Percentiles rank a stretch among this genome's conserved stretches.
These are phyloP conservation scores for Moniliophthora roreri DNA, from an alignment of 1,284 basidiomycete genomes.

Conservation along the genomic window DNA sequence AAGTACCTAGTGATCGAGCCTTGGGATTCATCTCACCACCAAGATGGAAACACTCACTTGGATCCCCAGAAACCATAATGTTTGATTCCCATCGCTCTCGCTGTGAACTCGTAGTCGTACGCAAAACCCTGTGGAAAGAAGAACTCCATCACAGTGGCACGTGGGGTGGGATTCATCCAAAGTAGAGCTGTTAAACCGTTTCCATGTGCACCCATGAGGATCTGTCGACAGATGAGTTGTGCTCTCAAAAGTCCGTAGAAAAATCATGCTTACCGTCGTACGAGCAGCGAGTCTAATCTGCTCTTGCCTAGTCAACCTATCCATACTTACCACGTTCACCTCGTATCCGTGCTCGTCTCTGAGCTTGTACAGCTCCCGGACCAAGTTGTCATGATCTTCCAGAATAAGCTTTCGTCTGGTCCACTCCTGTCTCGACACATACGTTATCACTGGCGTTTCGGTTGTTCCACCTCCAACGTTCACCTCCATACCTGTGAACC, in stretches of 20 bases:
- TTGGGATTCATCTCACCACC: not conserved
- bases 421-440: constrained; percentile 36
- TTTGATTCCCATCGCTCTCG: constrained; percentile 69
- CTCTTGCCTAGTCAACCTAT: constrained; percentile 30
- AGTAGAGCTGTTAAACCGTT: constrained; percentile 79
- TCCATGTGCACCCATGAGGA: constrained; percentile 79
- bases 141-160: constrained; percentile 78
- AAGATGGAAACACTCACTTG: constrained; percentile 44
- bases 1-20: too few species aligned
- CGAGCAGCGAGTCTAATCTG: constrained; percentile 35
- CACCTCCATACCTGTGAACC: constrained; percentile 60
- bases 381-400: constrained; percentile 30
- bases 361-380: constrained; percentile 30
- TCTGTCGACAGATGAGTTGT: constrained; percentile 34
- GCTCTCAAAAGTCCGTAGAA: not conserved
- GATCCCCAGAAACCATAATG: constrained; percentile 81
- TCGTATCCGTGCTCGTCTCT: constrained; percentile 33
- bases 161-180: constrained; percentile 69
- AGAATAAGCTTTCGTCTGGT: constrained; percentile 29
- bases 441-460: constrained; percentile 34
- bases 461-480: constrained; percentile 35
- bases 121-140: constrained; percentile 80
- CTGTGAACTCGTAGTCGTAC: constrained; percentile 78
- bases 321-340: constrained; percentile 33
- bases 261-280: constrained; percentile 31